Base-by-base conservation (phyloP, 1,139 yeast genomes). In the Candida tropicalis region DNA sequence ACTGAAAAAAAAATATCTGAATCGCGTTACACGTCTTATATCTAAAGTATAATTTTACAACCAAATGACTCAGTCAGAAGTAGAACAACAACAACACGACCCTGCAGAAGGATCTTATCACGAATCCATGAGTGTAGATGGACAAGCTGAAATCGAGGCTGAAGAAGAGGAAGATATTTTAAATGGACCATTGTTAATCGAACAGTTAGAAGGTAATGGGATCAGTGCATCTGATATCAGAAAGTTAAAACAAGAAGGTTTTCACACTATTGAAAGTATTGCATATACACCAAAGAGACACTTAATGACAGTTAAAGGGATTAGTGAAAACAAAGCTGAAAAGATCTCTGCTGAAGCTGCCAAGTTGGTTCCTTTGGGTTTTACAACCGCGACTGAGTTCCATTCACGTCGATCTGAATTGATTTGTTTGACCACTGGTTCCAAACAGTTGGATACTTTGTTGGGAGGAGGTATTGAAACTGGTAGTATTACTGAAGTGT, bases 401-500 rank as follows among this genome's bases (percentile, higher is more conserved):
- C 97, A 90, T 62, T 82, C 84, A 55, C 78, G 97, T 55, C 77
- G 99, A 55, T 82, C 95, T 10, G 97, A 90, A 60, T 77, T 93
- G 64, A 90, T 93, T 45, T 87, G 97, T 57, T 73, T 93, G 46
- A 89, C 98, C 3, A 91, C 99, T 0, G 99, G 99, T 0, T 90
- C 98, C 5, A 89, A 90, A 59, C 95, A 90, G 58, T 73, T 93
- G 44, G 99, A 93, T 62, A 90, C 97, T 1, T 73, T 95, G 43
- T 71, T 95, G 26, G 98, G 97, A 9, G 99, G 99, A 40, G 99
- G 99, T 24, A 79, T 93, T 41, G 99, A 93, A 65, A 93, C 99
- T 0, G 99, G 99, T 2, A 86, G 96, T 1, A 87, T 95, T 53
- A 93, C 99, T 0, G 99, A 93, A 65, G 81, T 91, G 8, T 93